Percentiles rank a stretch among this genome's conserved stretches.
phyloP scores from a whole-genome alignment of 139 green algal species.

The Trebouxia sp. region DNA sequence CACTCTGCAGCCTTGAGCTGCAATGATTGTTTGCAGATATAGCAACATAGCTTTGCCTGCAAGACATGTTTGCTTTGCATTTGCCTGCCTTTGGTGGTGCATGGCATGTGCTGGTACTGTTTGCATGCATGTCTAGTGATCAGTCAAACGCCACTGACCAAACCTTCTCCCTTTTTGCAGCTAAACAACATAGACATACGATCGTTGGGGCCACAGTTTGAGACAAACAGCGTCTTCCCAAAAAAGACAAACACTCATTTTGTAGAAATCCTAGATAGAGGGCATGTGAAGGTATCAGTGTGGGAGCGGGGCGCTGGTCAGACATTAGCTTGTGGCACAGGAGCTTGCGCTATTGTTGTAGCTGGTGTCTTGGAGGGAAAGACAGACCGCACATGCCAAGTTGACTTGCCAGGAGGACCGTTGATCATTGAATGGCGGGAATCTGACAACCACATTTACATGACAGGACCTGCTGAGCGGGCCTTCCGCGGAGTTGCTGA shows the following conservation, averaged over 20 bases:
- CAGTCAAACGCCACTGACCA: too few species aligned
- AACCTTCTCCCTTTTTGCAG: slow-evolving; percentile 25
- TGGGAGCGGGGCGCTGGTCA: slow-evolving; percentile 96
- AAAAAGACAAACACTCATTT: slow-evolving; percentile 96
- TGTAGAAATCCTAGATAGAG: slow-evolving; percentile 72
- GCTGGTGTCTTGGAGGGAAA: slow-evolving; percentile 93
- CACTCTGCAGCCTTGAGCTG: too few species aligned
- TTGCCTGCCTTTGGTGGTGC: too few species aligned
- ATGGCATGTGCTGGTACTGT: too few species aligned
- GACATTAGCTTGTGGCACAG: slow-evolving; percentile 97
- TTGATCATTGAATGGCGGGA: slow-evolving; percentile 96
- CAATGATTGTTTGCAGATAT: neutral
- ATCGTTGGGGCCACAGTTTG: slow-evolving; percentile 86
- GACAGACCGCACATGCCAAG: slow-evolving; percentile 75
- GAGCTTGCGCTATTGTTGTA: slow-evolving; percentile 96
- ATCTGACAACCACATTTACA: slow-evolving; percentile 91
- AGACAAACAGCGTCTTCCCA: slow-evolving; percentile 90
- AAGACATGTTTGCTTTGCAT: too few species aligned
- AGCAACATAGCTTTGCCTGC: neutral
- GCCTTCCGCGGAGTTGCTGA: slow-evolving; percentile 64
- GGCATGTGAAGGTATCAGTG: slow-evolving; percentile 89
- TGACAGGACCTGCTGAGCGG: slow-evolving; percentile 94
- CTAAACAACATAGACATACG: slow-evolving; percentile 76
- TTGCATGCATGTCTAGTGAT: too few species aligned
- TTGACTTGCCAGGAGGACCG: slow-evolving; percentile 94